phyloP scores from a whole-genome alignment of 495 filamentous ascomycete genomes.

The Melanomma pulvis-pyrius region DNA sequence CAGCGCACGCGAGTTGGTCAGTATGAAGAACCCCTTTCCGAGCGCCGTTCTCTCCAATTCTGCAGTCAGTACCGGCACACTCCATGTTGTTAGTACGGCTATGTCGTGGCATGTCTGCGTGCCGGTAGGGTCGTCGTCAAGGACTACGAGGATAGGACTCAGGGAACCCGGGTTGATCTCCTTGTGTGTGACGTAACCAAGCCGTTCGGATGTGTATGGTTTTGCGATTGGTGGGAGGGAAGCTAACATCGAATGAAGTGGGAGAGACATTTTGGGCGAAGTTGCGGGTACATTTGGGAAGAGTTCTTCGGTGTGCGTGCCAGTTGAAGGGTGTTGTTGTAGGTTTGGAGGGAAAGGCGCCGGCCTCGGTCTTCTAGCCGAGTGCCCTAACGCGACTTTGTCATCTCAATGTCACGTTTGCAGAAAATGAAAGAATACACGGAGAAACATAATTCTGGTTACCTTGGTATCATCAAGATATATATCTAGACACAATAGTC shows the following conservation, averaged over 20 bases:
- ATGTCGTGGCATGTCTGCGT: conserved; percentile 63
- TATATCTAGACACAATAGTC: too few relatives aligned
- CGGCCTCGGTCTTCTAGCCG: too few relatives aligned
- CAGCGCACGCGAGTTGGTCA: conserved; percentile 60
- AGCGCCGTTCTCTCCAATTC: conserved; percentile 45
- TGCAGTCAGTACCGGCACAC: conserved; percentile 46
- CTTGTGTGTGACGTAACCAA: conserved; percentile 6
- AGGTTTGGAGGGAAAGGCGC: too few relatives aligned
- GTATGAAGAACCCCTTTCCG: conserved; percentile 56
- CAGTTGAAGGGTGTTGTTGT: neutral
- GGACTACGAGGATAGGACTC: conserved; percentile 48
- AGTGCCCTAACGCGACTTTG: too few relatives aligned
- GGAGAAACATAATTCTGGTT: too few relatives aligned
- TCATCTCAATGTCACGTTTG: too few relatives aligned
- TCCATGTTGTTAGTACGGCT: conserved; percentile 59
- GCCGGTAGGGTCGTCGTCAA: conserved; percentile 61
- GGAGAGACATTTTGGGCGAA: neutral
- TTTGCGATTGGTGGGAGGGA: conserved; percentile 5
- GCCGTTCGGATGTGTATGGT: neutral
- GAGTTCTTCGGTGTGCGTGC: neutral
- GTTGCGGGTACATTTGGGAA: neutral
- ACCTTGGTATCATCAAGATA: too few relatives aligned
- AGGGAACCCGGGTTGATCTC: neutral
- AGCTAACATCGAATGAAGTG: neutral
- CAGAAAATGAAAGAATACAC: too few relatives aligned